phyloP scores from a whole-genome alignment of 352 stramenopile species.

The Phytopythium vexans region DNA sequence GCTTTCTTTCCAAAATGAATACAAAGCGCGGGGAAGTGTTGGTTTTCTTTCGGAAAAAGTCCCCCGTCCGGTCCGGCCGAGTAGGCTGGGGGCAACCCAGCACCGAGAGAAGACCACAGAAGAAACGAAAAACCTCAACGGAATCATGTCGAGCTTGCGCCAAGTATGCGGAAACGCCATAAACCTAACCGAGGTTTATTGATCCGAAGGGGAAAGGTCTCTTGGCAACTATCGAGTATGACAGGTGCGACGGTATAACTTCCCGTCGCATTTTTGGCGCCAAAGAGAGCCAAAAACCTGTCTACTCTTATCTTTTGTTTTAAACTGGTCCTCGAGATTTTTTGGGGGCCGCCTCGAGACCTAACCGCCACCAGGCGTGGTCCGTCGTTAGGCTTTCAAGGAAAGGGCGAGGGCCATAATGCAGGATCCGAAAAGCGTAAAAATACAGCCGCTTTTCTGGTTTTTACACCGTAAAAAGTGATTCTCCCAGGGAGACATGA shows the following conservation, averaged over 20 bases:
- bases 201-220: not conserved
- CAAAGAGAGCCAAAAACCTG: slow-evolving; percentile 2
- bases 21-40: slow-evolving; percentile 13
- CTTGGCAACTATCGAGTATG: slow-evolving; percentile 2
- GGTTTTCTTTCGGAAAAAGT: slow-evolving; percentile 14
- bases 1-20: slow-evolving; percentile 58
- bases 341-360: not conserved
- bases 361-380: not conserved
- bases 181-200: slow-evolving; percentile 7
- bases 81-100: not conserved
- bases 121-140: slow-evolving; percentile 37
- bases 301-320: slow-evolving; percentile 1
- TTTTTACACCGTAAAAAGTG: slow-evolving; percentile 6
- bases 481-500: not conserved
- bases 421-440: not conserved
- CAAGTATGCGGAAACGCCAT: not conserved
- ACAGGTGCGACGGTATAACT: not conserved
- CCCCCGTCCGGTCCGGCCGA: no score
- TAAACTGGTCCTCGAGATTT: slow-evolving; percentile 1
- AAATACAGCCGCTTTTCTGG: not conserved
- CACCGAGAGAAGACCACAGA: slow-evolving; percentile 22
- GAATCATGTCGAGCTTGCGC: not conserved
- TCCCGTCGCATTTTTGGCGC: slow-evolving; percentile 15
- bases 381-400: not conserved
- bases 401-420: not conserved